Conservation (phyloP, 1,284 basidiomycete species). For the Irpex rosettiformis region DNA sequence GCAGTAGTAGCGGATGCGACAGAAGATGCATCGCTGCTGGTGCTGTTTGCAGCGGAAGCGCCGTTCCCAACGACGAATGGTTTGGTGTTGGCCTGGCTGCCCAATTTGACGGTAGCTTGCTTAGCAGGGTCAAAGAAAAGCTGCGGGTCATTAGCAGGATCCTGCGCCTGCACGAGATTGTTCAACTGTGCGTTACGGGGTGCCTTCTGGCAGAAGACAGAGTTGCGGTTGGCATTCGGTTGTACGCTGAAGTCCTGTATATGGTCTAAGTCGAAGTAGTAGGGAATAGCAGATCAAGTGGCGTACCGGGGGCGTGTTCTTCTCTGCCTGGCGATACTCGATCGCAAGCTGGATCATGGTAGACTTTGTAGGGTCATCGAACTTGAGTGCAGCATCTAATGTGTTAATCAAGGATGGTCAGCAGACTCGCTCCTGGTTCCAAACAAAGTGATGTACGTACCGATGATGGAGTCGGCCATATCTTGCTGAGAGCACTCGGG, state of each 20-base stretch:
- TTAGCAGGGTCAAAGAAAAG: conserved; percentile 57
- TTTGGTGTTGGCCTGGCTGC: conserved; percentile 50
- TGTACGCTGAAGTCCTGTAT: conserved; percentile 50
- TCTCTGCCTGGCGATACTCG: conserved; percentile 56
- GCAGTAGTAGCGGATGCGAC: conserved; percentile 11
- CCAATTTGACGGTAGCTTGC: conserved; percentile 40
- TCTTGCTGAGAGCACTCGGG: conserved; percentile 60
- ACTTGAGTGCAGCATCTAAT: conserved; percentile 49
- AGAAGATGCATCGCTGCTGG: conserved; percentile 13
- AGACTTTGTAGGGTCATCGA: conserved; percentile 45
- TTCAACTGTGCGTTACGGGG: conserved; percentile 36
- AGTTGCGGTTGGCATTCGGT: conserved; percentile 42
- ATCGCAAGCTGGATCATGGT: conserved; percentile 53
- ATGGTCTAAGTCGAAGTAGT: not conserved
- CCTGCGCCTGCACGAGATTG: conserved; percentile 39
- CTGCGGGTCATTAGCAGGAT: conserved; percentile 36
- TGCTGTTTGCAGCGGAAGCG: conserved; percentile 17
- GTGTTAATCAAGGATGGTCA: not conserved
- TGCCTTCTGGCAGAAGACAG: conserved; percentile 39
- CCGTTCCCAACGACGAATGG: conserved; percentile 35
- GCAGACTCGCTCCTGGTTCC: no score
- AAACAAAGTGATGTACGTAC: conserved; percentile 27
- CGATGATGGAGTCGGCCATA: conserved; percentile 55
- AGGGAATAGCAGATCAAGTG: not conserved
- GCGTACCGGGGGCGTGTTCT: conserved; percentile 58